These are phyloP conservation scores for Fraxinus velutina DNA, from an alignment of 305 asterid species.

Conservation along the genomic window DNA sequence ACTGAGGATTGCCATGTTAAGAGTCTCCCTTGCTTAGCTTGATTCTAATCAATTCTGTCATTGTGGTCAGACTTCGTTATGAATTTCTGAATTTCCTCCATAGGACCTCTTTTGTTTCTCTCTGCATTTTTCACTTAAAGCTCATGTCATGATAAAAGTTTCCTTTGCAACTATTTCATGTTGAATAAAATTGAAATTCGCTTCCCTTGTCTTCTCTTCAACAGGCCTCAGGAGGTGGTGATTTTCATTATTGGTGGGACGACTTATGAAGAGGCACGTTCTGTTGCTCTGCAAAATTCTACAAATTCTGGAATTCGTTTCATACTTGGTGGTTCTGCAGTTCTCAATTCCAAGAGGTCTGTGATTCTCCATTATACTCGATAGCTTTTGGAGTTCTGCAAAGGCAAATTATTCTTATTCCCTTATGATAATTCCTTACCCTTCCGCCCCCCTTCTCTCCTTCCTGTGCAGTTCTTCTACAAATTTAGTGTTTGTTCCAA, in stretches of 20 bases:
- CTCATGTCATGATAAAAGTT: neutral
- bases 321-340: slow-evolving; percentile 86
- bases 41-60: neutral
- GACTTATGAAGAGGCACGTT: slow-evolving; percentile 93
- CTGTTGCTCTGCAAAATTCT: slow-evolving; percentile 76
- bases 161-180: neutral
- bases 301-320: slow-evolving; percentile 86
- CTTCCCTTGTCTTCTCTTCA: slow-evolving; percentile 7
- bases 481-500: neutral
- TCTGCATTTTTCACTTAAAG: neutral
- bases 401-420: neutral
- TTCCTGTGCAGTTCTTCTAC: neutral
- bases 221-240: slow-evolving; percentile 91
- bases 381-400: neutral
- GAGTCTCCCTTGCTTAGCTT: neutral
- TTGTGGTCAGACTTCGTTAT: neutral
- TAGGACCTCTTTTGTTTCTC: neutral
- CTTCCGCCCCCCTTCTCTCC: neutral
- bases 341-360: slow-evolving; percentile 89
- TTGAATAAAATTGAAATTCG: neutral
- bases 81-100: neutral
- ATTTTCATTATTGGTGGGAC: slow-evolving; percentile 93
- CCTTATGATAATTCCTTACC: neutral
- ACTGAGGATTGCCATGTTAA: neutral
- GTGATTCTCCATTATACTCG: slow-evolving; percentile 11